Evolutionary conservation across 176 grass and related monocot genomes (phyloP), one percentile per base, ranked within the genome.

Genomic region (Avena sativa): DNA sequence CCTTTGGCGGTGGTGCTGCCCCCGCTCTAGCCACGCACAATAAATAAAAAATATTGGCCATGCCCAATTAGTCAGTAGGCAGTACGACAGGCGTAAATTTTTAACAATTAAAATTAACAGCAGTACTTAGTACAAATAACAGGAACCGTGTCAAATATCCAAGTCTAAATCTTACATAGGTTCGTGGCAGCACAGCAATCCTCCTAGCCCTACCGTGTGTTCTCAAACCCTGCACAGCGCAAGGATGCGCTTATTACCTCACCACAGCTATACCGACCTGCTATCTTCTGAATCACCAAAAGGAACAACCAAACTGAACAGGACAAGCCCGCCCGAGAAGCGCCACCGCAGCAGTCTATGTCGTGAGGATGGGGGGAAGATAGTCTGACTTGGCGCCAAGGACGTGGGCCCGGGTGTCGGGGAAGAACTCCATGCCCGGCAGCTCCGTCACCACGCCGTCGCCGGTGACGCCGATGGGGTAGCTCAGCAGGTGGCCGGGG

Each of bases 331-430:
- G 3, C 1, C 26, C 26, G 26, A 28, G 26, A 28, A 28, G 26
- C 26, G 1, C 26, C 26, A 28, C 26, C 26, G 26, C 69, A 0
- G 74, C 9, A 9, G 26, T 81, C 82, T 92, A 92, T 78, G 93
- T 93, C 71, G 94, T 95, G 87, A 95, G 94, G 78, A 95, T 91
- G 17, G 91, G 89, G 1, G 89, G 93, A 36, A 95, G 77, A 78
- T 95, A 95, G 14, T 93, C 91, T 0, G 93, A 95, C 79, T 95
- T 95, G 46, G 26, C 16, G 12, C 93, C 93, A 0, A 95, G 91
- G 15, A 95, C 5, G 9, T 86, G 83, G 32, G 91, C 94, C 7
- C 88, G 82, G 23, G 94, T 95, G 87, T 93, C 94, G 0, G 91
- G 94, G 73, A 95, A 95, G 89, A 88, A 89, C 78, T 95, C 87